A percentile compares a stretch with the other conserved stretches of the same genome.
Evolutionary conservation across 106 monocot species (phyloP).

Genomic region (Allium cepa): DNA sequence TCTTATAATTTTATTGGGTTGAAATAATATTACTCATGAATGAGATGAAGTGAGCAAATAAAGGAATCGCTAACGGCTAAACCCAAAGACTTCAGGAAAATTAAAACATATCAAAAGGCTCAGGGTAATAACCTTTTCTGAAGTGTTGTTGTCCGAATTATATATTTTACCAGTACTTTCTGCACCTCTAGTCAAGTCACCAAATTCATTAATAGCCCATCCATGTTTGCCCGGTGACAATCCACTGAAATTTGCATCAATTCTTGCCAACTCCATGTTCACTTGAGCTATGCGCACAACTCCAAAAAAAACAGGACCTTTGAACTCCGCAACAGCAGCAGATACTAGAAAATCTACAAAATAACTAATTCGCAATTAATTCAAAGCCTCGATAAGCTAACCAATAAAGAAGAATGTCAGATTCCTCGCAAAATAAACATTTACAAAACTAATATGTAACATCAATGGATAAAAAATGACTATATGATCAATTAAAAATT

Average conservation of each 20-base stretch:
- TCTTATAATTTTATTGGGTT: too few relatives aligned
- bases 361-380: constrained; percentile 1
- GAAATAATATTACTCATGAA: too few relatives aligned
- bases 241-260: constrained; percentile 84
- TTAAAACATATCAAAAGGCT: too few relatives aligned
- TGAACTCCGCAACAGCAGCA: constrained; percentile 89
- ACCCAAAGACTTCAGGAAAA: too few relatives aligned
- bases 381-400: background rate
- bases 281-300: constrained; percentile 86
- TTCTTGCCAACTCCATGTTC: constrained; percentile 76
- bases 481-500: too few relatives aligned
- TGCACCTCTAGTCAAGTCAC: constrained; percentile 75
- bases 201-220: constrained; percentile 89
- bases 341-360: constrained; percentile 77
- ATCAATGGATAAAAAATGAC: too few relatives aligned
- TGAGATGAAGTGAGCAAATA: too few relatives aligned
- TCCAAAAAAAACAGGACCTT: constrained; percentile 82
- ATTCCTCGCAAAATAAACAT: too few relatives aligned
- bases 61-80: too few relatives aligned
- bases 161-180: constrained; percentile 69
- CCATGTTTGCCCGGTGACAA: constrained; percentile 77
- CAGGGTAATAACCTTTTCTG: constrained; percentile 30
- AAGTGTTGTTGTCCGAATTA: constrained; percentile 27
- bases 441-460: too few relatives aligned
- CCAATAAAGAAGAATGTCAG: background rate